Conservation (phyloP, 2,329 filamentous ascomycete species). For the Penicillium brevicompactum region DNA sequence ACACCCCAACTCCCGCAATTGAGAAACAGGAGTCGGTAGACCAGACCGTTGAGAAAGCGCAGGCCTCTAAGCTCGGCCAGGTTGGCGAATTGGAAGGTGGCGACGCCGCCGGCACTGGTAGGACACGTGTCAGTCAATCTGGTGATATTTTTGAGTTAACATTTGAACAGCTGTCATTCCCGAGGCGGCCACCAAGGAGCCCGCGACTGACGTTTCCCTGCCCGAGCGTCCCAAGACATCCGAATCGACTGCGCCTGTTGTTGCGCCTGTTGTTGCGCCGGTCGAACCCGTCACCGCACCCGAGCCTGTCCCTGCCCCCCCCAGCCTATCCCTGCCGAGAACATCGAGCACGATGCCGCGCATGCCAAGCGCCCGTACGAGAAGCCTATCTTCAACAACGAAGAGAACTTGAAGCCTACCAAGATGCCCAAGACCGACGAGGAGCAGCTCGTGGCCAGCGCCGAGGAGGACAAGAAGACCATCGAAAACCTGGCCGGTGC, state of each 20-base stretch:
- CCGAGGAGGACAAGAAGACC: conserved; percentile 18
- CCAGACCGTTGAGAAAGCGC: conserved; percentile 25
- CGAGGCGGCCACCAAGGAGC: conserved; percentile 21
- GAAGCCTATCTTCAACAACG: conserved; percentile 34
- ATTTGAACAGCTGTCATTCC: conserved; percentile 20
- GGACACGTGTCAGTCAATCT: conserved; percentile 3
- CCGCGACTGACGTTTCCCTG: conserved; percentile 14
- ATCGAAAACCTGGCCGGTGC: conserved; percentile 21
- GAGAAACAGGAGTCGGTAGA: conserved; percentile 16
- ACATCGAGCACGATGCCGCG: conserved; percentile 19
- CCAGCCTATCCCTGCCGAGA: not conserved
- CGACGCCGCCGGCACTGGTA: conserved; percentile 21
- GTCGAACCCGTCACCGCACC: not conserved
- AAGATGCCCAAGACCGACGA: conserved; percentile 41
- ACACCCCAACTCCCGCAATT: conserved; percentile 5
- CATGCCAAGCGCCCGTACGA: conserved; percentile 42
- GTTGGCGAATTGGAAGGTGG: conserved; percentile 18
- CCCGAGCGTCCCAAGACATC: conserved; percentile 19
- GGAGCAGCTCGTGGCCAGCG: conserved; percentile 19
- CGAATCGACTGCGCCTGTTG: conserved; percentile 6
- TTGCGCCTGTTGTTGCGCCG: conserved; percentile 11
- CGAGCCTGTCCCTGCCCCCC: not conserved
- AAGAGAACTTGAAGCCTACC: conserved; percentile 31
- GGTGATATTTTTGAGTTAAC: not conserved
- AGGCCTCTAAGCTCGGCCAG: conserved; percentile 24